Percentiles rank a stretch among this genome's conserved stretches.
These are phyloP conservation scores for Asterella californica DNA, from an alignment of 225 moss, liverwort and hornwort genomes.

Conservation along the genomic window DNA sequence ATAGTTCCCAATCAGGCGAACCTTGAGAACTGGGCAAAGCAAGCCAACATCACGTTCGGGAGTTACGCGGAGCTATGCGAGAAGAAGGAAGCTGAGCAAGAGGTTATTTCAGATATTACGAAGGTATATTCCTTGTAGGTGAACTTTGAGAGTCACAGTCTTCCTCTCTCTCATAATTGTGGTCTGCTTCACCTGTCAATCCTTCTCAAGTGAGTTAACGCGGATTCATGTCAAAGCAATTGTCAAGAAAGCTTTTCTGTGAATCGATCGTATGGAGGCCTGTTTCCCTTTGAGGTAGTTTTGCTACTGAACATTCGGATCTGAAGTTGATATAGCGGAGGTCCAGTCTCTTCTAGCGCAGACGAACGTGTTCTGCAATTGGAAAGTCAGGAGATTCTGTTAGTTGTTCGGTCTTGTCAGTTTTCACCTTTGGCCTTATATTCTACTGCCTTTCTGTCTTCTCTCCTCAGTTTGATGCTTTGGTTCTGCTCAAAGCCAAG, in stretches of 20 bases:
- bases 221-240: no score
- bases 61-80: constrained; percentile 55
- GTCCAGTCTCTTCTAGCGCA: no score
- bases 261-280: no score
- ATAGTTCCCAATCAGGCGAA: constrained; percentile 62
- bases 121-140: constrained; percentile 39
- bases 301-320: background rate
- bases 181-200: background rate
- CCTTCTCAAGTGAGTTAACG: background rate
- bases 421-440: no score
- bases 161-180: background rate
- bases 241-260: no score
- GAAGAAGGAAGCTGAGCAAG: constrained; percentile 59
- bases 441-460: background rate
- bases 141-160: background rate
- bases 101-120: constrained; percentile 58
- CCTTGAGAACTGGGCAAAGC: constrained; percentile 76
- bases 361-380: no score
- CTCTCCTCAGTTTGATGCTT: background rate
- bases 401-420: no score
- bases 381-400: no score
- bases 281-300: no score
- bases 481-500: background rate
- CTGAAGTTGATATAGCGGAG: background rate
- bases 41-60: constrained; percentile 45